Percentiles rank a stretch among this genome's conserved stretches.
Conservation (phyloP, 2,329 filamentous ascomycete species). For the Fusarium citri region DNA sequence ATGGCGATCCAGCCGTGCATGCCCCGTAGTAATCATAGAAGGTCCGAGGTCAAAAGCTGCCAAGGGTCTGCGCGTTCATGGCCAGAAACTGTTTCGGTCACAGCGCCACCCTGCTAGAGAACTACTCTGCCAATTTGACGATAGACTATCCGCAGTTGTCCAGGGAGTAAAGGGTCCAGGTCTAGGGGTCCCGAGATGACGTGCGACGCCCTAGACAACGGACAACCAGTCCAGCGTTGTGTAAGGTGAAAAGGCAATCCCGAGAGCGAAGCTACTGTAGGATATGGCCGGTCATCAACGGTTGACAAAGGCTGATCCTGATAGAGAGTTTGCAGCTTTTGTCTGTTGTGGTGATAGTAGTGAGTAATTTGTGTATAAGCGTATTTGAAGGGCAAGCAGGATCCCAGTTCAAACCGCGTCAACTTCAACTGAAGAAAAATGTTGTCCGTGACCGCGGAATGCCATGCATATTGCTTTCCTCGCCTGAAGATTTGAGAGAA, state of each 20-base stretch:
- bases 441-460: slow-evolving; percentile 27
- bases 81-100: slow-evolving; percentile 15
- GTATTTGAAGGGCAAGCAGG: neutral
- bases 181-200: neutral
- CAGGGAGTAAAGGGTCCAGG: neutral
- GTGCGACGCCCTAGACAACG: neutral
- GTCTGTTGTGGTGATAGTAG: neutral
- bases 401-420: neutral
- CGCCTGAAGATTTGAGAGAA: slow-evolving; percentile 1
- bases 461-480: slow-evolving; percentile 14
- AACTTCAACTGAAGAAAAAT: neutral
- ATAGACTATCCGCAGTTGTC: neutral
- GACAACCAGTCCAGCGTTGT: neutral
- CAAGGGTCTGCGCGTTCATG: neutral
- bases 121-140: neutral
- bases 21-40: neutral
- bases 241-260: neutral
- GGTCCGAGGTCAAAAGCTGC: neutral
- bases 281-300: neutral
- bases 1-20: neutral
- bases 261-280: neutral
- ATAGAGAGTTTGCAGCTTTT: neutral
- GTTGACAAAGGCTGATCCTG: neutral
- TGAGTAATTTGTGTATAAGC: neutral
- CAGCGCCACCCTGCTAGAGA: neutral